A percentile compares a stretch with the other conserved stretches of the same genome.
Conservation (phyloP, 2,329 filamentous ascomycete genomes). For the Colletotrichum ledebouriae region DNA sequence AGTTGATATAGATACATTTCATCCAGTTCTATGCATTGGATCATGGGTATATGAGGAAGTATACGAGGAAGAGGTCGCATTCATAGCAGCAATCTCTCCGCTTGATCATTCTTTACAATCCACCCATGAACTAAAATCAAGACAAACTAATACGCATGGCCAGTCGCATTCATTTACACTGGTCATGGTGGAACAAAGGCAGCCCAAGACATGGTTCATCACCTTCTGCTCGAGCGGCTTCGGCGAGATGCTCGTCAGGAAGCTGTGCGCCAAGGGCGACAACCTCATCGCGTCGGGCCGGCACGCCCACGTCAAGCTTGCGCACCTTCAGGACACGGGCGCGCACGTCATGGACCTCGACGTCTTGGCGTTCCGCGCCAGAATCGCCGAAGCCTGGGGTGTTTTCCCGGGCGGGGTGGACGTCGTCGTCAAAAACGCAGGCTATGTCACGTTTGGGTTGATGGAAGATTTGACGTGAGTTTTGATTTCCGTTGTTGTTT, state of each 20-base stretch:
- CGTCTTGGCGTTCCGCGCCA: constrained; percentile 5
- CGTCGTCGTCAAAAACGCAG: constrained; percentile 56
- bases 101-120: too few species aligned
- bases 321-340: constrained; percentile 47
- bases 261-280: constrained; percentile 54
- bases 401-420: constrained; percentile 49
- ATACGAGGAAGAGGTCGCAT: too few species aligned
- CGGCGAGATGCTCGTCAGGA: constrained; percentile 53
- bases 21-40: too few species aligned
- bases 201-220: constrained; percentile 51
- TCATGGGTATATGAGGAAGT: too few species aligned
- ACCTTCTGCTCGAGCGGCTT: constrained; percentile 61
- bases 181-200: background rate
- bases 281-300: constrained; percentile 59
- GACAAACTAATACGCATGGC: too few species aligned
- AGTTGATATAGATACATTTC: too few species aligned
- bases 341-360: constrained; percentile 27
- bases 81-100: too few species aligned
- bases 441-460: constrained; percentile 44
- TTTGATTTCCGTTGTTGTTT: background rate
- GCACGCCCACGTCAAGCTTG: constrained; percentile 50
- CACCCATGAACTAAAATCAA: too few species aligned
- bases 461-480: constrained; percentile 22
- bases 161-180: background rate
- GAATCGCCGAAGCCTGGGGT: background rate